Percentiles rank a stretch among this genome's conserved stretches.
Evolutionary conservation across 495 filamentous ascomycete genomes (phyloP).

Genomic region (Penicillium diatomitis): DNA sequence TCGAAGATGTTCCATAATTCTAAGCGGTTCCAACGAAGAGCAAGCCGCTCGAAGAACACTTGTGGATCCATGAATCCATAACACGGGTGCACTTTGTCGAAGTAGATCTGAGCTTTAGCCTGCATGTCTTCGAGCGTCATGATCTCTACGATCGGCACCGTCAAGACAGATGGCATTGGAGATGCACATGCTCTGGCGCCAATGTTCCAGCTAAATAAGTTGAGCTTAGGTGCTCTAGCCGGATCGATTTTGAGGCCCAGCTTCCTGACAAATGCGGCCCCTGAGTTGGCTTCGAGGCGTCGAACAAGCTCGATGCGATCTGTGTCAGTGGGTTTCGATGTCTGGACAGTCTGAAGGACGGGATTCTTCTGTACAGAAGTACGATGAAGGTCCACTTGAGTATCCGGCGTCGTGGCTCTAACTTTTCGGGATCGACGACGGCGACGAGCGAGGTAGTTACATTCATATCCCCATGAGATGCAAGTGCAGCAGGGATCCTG

Average conservation of each 20-base stretch:
- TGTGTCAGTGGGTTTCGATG: conserved; percentile 4
- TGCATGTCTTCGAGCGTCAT: conserved; percentile 27
- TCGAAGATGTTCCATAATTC: conserved; percentile 22
- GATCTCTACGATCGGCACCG: conserved; percentile 23
- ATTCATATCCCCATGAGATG: conserved; percentile 37
- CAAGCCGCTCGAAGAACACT: conserved; percentile 19
- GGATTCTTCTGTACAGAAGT: background rate
- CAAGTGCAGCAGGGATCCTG: conserved; percentile 37
- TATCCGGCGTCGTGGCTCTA: background rate
- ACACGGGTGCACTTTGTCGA: conserved; percentile 35
- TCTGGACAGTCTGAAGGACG: conserved; percentile 1
- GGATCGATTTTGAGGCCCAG: conserved; percentile 41
- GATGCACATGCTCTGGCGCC: conserved; percentile 27
- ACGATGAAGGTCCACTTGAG: background rate
- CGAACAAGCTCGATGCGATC: conserved; percentile 20
- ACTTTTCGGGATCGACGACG: conserved; percentile 2
- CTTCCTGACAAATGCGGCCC: conserved; percentile 40
- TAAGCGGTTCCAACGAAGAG: conserved; percentile 22
- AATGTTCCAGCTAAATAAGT: conserved; percentile 46
- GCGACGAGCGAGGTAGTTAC: conserved; percentile 21
- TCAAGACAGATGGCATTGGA: background rate
- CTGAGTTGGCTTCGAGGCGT: conserved; percentile 39
- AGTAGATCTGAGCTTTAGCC: conserved; percentile 33
- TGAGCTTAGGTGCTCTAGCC: conserved; percentile 37
- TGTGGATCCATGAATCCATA: conserved; percentile 39